These are phyloP conservation scores for Malassezia pachydermatis DNA, from an alignment of 1,284 basidiomycete species.

Conservation along the genomic window DNA sequence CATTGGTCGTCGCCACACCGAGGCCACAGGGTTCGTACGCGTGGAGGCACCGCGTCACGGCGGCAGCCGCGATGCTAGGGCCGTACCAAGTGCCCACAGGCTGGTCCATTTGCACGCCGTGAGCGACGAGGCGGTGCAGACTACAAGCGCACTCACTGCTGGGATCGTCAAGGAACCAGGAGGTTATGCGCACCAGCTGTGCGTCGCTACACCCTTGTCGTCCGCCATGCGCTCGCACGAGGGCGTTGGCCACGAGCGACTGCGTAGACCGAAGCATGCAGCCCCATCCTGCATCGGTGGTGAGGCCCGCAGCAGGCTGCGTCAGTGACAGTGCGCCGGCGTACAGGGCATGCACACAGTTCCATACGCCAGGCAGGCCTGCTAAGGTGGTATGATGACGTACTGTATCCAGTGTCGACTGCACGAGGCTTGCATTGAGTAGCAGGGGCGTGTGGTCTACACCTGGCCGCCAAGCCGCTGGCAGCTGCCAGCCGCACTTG, in stretches of 20 bases:
- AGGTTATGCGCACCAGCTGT: conserved; percentile 72
- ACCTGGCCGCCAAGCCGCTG: too few species aligned
- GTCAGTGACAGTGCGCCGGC: conserved; percentile 11
- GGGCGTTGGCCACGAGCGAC: conserved; percentile 76
- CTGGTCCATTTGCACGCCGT: conserved; percentile 86
- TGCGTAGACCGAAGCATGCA: conserved; percentile 96
- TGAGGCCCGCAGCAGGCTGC: conserved; percentile 56
- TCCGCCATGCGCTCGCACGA: conserved; percentile 72
- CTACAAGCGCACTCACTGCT: conserved; percentile 80
- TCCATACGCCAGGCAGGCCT: conserved; percentile 7
- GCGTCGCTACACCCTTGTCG: conserved; percentile 26
- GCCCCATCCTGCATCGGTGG: conserved; percentile 91
- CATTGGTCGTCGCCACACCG: conserved; percentile 63
- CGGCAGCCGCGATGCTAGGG: conserved; percentile 88
- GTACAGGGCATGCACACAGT: conserved; percentile 3
- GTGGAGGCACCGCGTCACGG: conserved; percentile 61
- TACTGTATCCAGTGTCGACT: too few species aligned
- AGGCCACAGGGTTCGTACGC: conserved; percentile 70
- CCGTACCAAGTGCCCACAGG: conserved; percentile 97
- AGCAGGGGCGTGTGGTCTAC: too few species aligned
- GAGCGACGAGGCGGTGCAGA: conserved; percentile 87
- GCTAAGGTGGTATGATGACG: conserved; percentile 3
- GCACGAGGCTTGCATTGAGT: too few species aligned
- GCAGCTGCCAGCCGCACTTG: too few species aligned
- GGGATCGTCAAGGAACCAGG: conserved; percentile 90